Evolutionary conservation across 805 yeast genomes (phyloP), one percentile per base, ranked within the genome.

Genomic region (Scheffersomyces amazonensis): DNA sequence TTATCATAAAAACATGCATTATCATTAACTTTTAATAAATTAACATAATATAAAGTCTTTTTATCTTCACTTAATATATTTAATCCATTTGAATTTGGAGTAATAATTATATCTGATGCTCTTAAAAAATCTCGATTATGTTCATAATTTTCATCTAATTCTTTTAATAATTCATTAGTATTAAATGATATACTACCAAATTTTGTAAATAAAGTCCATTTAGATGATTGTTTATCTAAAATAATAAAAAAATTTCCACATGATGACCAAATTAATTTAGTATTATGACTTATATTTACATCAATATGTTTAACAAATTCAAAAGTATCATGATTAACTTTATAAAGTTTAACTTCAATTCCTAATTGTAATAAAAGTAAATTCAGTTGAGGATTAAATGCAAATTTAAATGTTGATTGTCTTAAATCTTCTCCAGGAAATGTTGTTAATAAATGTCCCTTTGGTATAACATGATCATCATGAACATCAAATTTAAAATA

Each of bases 131-230:
- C 29, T 17, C 38, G 27, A 16, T 53, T 52, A 5, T 39, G 36
- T 8, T 40, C 39, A 9, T 39, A 32, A 25, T 43, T 40, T 9
- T 41, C 47, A 28, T 45, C 46, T 17, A 56, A 35, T 34, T 62
- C 69, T 20, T 51, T 48, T 2, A 48, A 40, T 1, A 54, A 39
- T 21, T 50, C 50, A 4, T 35, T 33, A 1, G 69, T 58, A 37
- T 56, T 57, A 41, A 64, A 66, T 5, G 54, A 42, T 4, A 43
- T 37, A 21, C 53, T 49, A 2, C 73, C 73, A 41, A 66, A 65
- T 41, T 56, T 59, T 4, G 71, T 58, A 27, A 51, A 43, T 13
- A 66, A 43, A 13, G 52, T 47, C 72, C 72, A 69, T 27, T 37
- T 35, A 1, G 57, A 58, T 16, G 55, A 41, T 5, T 37, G 27